Evolutionary conservation across 192 early-diverging fungal genomes (phyloP).

Genomic region (Backusella liffmaniae): DNA sequence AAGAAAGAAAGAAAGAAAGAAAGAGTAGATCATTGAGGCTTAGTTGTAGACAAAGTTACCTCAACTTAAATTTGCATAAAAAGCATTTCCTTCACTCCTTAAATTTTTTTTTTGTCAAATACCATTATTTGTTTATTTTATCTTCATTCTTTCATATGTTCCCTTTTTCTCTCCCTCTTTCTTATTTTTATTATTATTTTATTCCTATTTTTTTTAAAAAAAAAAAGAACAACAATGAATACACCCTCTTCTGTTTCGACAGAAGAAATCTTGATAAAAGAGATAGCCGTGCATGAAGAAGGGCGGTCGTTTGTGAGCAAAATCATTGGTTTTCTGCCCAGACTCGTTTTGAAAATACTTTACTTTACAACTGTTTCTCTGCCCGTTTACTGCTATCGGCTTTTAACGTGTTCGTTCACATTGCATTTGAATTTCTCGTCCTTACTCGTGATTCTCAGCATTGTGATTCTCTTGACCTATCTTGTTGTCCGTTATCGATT

Average conservation of each 20-base stretch:
- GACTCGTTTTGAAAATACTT: conserved; percentile 39
- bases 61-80: background rate
- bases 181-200: background rate
- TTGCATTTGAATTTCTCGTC: conserved; percentile 63
- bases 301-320: background rate
- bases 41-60: too few relatives aligned
- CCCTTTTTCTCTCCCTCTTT: background rate
- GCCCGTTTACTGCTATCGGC: conserved; percentile 46
- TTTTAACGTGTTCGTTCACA: conserved; percentile 62
- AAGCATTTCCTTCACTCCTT: background rate
- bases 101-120: background rate
- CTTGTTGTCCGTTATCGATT: conserved; percentile 66
- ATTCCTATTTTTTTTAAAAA: background rate
- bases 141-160: background rate
- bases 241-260: background rate
- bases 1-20: background rate
- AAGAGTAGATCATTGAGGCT: too few relatives aligned
- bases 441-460: conserved; percentile 36
- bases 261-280: background rate
- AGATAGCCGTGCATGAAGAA: background rate
- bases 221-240: background rate
- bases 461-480: conserved; percentile 41
- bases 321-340: conserved; percentile 24
- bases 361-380: conserved; percentile 52
- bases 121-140: background rate